These are phyloP conservation scores for Aureobasidium sp. DNA, from an alignment of 2,329 filamentous ascomycete genomes.

Conservation along the genomic window DNA sequence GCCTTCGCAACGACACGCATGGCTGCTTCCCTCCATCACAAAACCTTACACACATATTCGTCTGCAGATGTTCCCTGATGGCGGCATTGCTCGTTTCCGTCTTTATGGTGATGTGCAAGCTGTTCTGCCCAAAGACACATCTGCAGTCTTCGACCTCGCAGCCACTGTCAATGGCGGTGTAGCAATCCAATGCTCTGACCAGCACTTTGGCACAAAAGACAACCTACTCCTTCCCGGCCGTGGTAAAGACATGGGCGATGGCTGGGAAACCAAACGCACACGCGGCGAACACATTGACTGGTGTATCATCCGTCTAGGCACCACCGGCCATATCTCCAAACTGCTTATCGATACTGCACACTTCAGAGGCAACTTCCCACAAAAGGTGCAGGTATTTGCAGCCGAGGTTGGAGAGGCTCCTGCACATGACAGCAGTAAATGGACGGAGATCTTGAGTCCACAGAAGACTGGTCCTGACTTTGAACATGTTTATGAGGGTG, in stretches of 20 bases:
- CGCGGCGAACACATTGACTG: slow-evolving; percentile 70
- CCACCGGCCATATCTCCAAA: slow-evolving; percentile 55
- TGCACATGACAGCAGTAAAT: slow-evolving; percentile 51
- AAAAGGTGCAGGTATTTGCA: slow-evolving; percentile 59
- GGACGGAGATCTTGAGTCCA: slow-evolving; percentile 59
- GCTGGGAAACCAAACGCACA: slow-evolving; percentile 77
- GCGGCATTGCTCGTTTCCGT: slow-evolving; percentile 73
- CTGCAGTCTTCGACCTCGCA: slow-evolving; percentile 65
- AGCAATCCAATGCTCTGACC: slow-evolving; percentile 68
- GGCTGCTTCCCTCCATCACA: slow-evolving; percentile 53
- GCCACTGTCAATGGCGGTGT: slow-evolving; percentile 73
- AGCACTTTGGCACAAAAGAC: slow-evolving; percentile 77
- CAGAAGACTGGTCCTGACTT: slow-evolving; percentile 65
- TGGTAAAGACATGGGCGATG: slow-evolving; percentile 79
- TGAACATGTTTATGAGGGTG: slow-evolving; percentile 57
- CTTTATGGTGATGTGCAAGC: slow-evolving; percentile 70
- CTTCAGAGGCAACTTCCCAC: slow-evolving; percentile 77
- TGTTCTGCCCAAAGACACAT: slow-evolving; percentile 61
- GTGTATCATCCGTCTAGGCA: slow-evolving; percentile 69
- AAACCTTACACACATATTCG: slow-evolving; percentile 74
- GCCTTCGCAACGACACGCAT: slow-evolving; percentile 65
- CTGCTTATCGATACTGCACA: slow-evolving; percentile 74
- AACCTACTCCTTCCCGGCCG: slow-evolving; percentile 73
- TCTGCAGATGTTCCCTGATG: slow-evolving; percentile 79
- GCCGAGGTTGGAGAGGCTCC: slow-evolving; percentile 47